Base-by-base conservation (phyloP, 805 yeast genomes). In the Zygosaccharomyces gambellarensis region DNA sequence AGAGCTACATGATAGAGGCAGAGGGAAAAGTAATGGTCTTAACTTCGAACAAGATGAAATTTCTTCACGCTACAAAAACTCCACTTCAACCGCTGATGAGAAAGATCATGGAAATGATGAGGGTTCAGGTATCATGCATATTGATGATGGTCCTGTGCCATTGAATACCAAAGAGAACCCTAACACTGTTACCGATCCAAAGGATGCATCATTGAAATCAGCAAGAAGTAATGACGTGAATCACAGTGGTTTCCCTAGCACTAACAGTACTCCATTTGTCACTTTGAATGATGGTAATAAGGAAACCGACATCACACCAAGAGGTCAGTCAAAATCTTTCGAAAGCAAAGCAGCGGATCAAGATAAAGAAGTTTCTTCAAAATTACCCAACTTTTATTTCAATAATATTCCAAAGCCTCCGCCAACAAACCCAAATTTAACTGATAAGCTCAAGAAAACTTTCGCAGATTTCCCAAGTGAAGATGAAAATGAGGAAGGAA, bases 401-500 rank as follows among this genome's bases (percentile, higher is more conserved):
- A 42, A 29, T 14, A 42, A 42, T 30, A 42, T 42, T n/a, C 43
- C 51, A 25, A 46, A 45, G 19, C 48, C 36, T 28, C 43, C 40
- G n/a, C 56, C 54, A 7, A 45, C 58, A 8, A 50, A 52, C 7
- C 48, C 55, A 3, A 48, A 48, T 32, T 41, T 53, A 22, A 49
- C 58, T 30, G 51, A 48, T 12, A 55, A 49, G 34, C 46, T 55
- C 44, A 53, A 45, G 22, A 32, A 44, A 25, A 45, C 56, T 14
- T 51, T 55, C 23, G 58, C 54, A 14, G 52, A 53, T 9, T 46
- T 52, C 28, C 49, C 55, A 14, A 48, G 45, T 17, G 57, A 50
- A 5, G 58, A 55, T 5, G 49, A 50, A n/a, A 51, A 45, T 23
- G 56, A 56, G 21, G 58, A 52, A 5, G 41, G 39, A 44, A 45